These are phyloP conservation scores for Croton setiger DNA, from an alignment of 441 rosid species.

Conservation along the genomic window DNA sequence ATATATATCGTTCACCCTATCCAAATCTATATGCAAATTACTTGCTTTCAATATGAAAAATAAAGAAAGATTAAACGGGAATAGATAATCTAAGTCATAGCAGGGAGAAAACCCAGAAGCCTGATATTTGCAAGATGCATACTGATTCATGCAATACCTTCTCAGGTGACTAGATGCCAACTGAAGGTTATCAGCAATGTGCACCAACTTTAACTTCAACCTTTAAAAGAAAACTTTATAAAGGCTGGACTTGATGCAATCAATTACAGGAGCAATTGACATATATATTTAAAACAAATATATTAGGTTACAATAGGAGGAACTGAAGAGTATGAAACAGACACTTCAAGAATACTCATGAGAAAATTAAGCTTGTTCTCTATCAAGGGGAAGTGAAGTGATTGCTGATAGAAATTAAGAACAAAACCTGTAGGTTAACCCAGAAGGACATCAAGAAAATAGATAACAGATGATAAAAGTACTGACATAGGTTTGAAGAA, in stretches of 20 bases:
- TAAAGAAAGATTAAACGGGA: background rate
- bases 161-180: background rate
- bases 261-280: background rate
- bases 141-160: background rate
- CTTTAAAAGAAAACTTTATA: background rate
- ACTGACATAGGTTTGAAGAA: background rate
- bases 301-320: background rate
- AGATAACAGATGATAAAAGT: background rate
- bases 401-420: background rate
- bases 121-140: background rate
- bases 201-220: background rate
- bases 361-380: background rate
- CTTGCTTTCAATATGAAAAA: constrained; percentile 6
- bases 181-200: background rate
- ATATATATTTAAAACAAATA: background rate
- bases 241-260: background rate
- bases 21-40: background rate
- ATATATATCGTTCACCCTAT: background rate
- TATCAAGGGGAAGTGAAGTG: background rate
- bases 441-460: constrained; percentile 1
- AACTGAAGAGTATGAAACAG: background rate
- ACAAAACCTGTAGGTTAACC: background rate
- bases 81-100: background rate
- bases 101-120: background rate
- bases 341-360: background rate